Conservation (phyloP, 108 stramenopile species). For the Cyclotella baltica region DNA sequence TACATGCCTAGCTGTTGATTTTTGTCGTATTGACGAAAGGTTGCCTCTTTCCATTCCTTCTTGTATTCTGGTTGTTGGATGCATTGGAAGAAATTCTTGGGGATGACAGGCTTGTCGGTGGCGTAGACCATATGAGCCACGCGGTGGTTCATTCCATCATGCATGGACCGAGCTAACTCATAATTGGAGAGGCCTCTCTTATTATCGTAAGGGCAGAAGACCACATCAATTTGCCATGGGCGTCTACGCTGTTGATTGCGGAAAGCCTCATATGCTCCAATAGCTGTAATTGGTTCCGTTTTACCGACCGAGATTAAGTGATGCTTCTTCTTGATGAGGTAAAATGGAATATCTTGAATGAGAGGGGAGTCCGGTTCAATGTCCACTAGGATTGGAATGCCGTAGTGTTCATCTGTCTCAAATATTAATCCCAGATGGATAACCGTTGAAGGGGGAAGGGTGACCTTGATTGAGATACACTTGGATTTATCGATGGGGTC, state of each 20-base stretch:
- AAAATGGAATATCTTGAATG: neutral
- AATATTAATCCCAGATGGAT: neutral
- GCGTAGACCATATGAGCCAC: neutral
- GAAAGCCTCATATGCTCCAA: neutral
- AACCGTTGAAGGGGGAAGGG: neutral
- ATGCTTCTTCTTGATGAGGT: neutral
- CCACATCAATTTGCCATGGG: neutral
- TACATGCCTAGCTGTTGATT: neutral
- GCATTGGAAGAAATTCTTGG: neutral
- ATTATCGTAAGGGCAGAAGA: neutral
- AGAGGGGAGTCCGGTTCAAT: neutral
- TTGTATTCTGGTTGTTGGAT: neutral
- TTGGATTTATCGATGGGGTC: neutral
- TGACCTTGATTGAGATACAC: neutral
- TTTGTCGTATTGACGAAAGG: conserved; percentile 1
- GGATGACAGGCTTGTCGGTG: neutral
- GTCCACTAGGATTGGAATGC: neutral
- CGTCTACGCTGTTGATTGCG: neutral
- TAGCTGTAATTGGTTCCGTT: neutral
- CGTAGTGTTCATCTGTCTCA: neutral
- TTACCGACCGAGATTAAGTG: neutral
- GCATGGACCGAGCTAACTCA: neutral
- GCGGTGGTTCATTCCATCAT: neutral
- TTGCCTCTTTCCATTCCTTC: conserved; percentile 7
- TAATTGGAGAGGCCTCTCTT: neutral